These are phyloP conservation scores for Talaromyces verruculosus DNA, from an alignment of 2,329 filamentous ascomycete genomes.

Conservation along the genomic window DNA sequence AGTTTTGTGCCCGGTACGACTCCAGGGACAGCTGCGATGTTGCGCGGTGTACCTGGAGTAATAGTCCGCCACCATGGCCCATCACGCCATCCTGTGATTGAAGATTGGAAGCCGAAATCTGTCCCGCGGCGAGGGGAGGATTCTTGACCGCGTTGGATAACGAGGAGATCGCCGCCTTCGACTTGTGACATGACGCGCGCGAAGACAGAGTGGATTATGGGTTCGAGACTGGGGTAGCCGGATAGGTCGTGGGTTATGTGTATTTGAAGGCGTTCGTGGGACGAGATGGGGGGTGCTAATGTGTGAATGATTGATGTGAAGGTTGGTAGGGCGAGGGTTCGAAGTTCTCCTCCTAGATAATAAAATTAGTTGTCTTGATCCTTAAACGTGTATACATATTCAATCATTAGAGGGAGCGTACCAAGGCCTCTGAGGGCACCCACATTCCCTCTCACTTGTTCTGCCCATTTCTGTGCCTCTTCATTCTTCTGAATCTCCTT, in stretches of 20 bases:
- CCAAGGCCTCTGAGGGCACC: constrained; percentile 73
- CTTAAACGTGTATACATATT: background rate
- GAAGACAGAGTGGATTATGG: constrained; percentile 87
- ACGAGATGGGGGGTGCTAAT: constrained; percentile 91
- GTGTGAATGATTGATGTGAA: constrained; percentile 95
- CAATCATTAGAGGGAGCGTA: constrained; percentile 44
- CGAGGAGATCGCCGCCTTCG: constrained; percentile 90
- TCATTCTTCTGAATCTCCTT: constrained; percentile 96
- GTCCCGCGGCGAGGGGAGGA: constrained; percentile 67
- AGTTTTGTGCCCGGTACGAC: constrained; percentile 86
- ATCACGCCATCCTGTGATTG: constrained; percentile 72
- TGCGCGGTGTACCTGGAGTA: constrained; percentile 63
- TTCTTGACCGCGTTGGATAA: constrained; percentile 90
- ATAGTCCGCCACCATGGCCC: constrained; percentile 87
- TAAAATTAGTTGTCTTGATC: constrained; percentile 16
- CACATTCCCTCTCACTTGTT: constrained; percentile 88
- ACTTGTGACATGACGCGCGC: constrained; percentile 98
- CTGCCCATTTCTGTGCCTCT: constrained; percentile 93
- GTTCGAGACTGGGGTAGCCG: constrained; percentile 91
- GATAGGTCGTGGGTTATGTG: constrained; percentile 96
- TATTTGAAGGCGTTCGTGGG: constrained; percentile 93
- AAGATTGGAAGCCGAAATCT: constrained; percentile 33
- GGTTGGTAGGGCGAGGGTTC: constrained; percentile 83
- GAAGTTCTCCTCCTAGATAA: constrained; percentile 74
- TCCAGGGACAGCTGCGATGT: constrained; percentile 76